Base-by-base conservation (phyloP, 257 asterid species). In the Nicotiana benthamiana region DNA sequence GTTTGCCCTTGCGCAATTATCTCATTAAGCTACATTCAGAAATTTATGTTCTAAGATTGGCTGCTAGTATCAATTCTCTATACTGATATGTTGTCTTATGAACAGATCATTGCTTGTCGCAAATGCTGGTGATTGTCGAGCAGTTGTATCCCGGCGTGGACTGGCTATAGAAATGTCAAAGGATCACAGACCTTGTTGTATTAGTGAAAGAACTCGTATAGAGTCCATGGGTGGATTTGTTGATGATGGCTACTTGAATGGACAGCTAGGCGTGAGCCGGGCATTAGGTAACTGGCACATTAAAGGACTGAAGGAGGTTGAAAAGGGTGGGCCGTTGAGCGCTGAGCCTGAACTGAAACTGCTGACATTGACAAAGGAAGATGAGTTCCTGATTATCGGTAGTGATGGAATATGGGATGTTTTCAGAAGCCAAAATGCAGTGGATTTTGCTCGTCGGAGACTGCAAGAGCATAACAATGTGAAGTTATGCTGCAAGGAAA, bases 231-330 rank as follows among this genome's bases (percentile, higher is more conserved):
- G 97, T 5, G 98, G 97, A 57, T 94, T 83, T 51, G 83, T 94
- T 1, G 95, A 90, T 9, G 92, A 89, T 46, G 98, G 89, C 6
- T 94, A 93, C 80, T 86, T 94, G 83, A 94, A 94, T 16, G 98
- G 97, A 8, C 86, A 84, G 85, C 13, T 94, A 66, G 93, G 92
- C 1, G 98, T 94, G 40, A 91, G 95, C 7, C 97, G 98, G 13
- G 97, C 98, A 40, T 74, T 94, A 79, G 98, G 98, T 65, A 84
- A 94, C 84, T 93, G 97, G 98, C 98, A 94, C 88, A 87, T 94
- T 8, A 92, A 93, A 86, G 97, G 98, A 26, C 88, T 94, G 63
- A 94, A 94, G 87, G 89, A 86, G 30, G 89, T 85, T 4, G 93
- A 86, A 30, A 85, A 68, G 27, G 91, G 92, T 0, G 98, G 98